phyloP scores from a whole-genome alignment of 169 alveolate species.

The Cryptosporidium meleagridis region DNA sequence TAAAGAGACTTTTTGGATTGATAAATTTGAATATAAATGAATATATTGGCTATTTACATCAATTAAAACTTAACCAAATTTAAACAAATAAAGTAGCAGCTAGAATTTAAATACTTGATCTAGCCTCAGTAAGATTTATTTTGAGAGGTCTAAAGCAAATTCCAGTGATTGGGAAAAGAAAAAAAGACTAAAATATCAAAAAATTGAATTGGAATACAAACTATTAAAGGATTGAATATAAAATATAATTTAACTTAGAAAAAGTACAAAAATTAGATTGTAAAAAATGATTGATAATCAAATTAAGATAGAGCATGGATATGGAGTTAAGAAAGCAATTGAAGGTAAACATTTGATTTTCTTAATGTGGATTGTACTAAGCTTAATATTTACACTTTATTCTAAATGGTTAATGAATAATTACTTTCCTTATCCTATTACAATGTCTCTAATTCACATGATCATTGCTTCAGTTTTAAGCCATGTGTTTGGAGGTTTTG shows the following conservation, averaged over 20 bases:
- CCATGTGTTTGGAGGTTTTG: neutral
- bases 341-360: constrained; percentile 2
- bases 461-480: constrained; percentile 1
- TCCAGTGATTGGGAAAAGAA: too few species aligned
- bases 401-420: constrained; percentile 58
- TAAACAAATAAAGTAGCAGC: neutral
- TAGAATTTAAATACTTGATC: neutral
- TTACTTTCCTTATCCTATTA: constrained; percentile 71
- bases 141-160: neutral
- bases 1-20: neutral
- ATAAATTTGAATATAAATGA: neutral
- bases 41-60: neutral
- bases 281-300: neutral
- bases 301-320: constrained; percentile 2
- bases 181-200: too few species aligned
- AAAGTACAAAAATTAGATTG: too few species aligned
- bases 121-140: neutral
- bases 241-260: too few species aligned
- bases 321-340: neutral
- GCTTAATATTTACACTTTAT: constrained; percentile 45
- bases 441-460: constrained; percentile 61
- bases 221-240: neutral
- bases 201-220: too few species aligned
- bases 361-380: constrained; percentile 25
- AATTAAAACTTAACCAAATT: neutral